phyloP scores from a whole-genome alignment of 2,329 filamentous ascomycete species.

The Akanthomyces dipterigenus region DNA sequence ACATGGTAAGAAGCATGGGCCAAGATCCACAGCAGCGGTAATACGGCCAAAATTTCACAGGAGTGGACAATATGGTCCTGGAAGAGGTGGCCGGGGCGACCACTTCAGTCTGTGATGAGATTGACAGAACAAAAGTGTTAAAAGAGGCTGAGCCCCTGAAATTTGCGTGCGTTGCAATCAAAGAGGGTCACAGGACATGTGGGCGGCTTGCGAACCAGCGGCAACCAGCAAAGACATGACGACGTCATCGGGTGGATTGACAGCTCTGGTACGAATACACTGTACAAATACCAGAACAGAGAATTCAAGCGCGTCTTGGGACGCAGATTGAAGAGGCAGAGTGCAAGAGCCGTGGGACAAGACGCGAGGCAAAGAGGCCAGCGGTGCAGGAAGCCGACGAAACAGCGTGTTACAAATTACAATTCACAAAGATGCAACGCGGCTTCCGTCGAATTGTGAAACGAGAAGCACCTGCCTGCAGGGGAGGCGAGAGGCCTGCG shows the following conservation, averaged over 20 bases:
- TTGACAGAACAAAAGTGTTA: not conserved
- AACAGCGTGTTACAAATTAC: not conserved
- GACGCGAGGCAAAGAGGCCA: not conserved
- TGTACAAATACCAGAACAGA: too few species aligned
- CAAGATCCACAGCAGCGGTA: not conserved
- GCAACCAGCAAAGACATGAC: not conserved
- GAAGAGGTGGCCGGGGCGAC: not conserved
- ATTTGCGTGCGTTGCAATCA: not conserved
- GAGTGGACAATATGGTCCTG: not conserved
- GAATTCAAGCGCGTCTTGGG: too few species aligned
- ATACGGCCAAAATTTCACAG: not conserved
- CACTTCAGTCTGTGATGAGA: not conserved
- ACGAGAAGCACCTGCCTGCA: not conserved
- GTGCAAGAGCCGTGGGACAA: not conserved
- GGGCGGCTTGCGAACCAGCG: not conserved
- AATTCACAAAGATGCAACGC: not conserved
- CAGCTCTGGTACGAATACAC: not conserved
- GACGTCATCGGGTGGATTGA: slow-evolving; percentile 4
- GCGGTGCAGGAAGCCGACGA: not conserved
- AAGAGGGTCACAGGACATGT: not conserved
- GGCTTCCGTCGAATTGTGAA: not conserved
- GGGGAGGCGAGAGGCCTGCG: not conserved
- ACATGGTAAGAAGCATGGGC: too few species aligned
- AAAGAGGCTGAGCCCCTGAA: slow-evolving; percentile 12
- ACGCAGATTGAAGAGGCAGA: not conserved